Conservation (phyloP, 306 rosid genomes). For the Cicer chorassanicum region DNA sequence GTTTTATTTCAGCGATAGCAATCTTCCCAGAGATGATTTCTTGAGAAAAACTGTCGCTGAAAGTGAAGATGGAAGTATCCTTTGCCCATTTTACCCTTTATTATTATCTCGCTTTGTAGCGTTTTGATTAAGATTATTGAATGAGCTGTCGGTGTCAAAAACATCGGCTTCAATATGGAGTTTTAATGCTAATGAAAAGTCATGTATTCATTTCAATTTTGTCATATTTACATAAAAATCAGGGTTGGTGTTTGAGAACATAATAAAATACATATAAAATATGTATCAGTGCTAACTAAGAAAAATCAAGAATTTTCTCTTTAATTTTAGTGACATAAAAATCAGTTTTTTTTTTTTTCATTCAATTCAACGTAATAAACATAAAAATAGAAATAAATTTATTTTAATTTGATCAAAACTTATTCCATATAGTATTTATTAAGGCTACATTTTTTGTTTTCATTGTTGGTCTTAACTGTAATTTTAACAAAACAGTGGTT, state of each 20-base stretch:
- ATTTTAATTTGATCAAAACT: neutral
- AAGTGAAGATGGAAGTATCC: slow-evolving; percentile 49
- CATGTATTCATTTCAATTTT: too few relatives aligned
- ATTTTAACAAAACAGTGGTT: slow-evolving; percentile 57
- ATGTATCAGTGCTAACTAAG: too few relatives aligned
- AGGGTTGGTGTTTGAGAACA: too few relatives aligned
- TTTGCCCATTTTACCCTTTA: neutral
- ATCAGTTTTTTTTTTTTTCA: neutral
- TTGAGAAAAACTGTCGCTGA: slow-evolving; percentile 33
- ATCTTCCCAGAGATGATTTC: slow-evolving; percentile 40
- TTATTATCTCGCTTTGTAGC: neutral
- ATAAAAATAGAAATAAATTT: neutral
- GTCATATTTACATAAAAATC: neutral
- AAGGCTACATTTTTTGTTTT: neutral
- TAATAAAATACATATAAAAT: too few relatives aligned
- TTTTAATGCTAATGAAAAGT: neutral
- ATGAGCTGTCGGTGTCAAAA: neutral
- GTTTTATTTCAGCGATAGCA: slow-evolving; percentile 49
- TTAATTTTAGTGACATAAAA: neutral
- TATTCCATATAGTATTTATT: neutral
- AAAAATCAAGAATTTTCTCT: neutral
- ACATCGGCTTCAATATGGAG: too few relatives aligned
- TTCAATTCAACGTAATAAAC: neutral
- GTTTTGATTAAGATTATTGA: neutral
- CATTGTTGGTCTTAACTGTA: slow-evolving; percentile 61